A percentile compares a stretch with the other conserved stretches of the same genome.
Conservation (phyloP, 345 rosid species). For the Populus pruinosa region DNA sequence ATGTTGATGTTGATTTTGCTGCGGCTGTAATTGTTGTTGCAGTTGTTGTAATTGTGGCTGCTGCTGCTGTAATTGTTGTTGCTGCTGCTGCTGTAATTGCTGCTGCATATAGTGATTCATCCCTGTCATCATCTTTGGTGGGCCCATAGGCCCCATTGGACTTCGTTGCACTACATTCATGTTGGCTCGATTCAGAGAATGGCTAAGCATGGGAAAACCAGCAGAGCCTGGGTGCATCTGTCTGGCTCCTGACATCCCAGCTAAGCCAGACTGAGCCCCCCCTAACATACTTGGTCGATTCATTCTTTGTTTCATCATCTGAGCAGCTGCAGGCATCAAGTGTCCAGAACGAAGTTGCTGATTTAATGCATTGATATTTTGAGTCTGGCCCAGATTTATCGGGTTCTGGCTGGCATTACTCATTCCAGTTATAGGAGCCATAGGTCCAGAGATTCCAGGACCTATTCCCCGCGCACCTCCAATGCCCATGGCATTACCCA, state of each 20-base stretch:
- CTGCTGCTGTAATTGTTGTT: slow-evolving; percentile 28
- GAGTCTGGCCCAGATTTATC: slow-evolving; percentile 50
- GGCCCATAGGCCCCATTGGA: slow-evolving; percentile 76
- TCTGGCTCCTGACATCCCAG: slow-evolving; percentile 62
- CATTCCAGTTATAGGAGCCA: slow-evolving; percentile 55
- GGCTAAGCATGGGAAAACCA: slow-evolving; percentile 57
- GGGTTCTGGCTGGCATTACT: slow-evolving; percentile 62
- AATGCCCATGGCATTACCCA: slow-evolving; percentile 54
- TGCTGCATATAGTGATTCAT: slow-evolving; percentile 64
- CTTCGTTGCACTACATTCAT: slow-evolving; percentile 56
- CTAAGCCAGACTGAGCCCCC: slow-evolving; percentile 55
- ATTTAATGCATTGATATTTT: slow-evolving; percentile 47
- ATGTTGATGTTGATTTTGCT: slow-evolving; percentile 36
- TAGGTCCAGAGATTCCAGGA: slow-evolving; percentile 67
- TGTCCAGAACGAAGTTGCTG: slow-evolving; percentile 58
- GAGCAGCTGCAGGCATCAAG: slow-evolving; percentile 36
- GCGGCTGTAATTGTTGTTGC: slow-evolving; percentile 31
- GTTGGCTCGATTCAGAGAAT: slow-evolving; percentile 54
- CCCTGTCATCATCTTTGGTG: slow-evolving; percentile 72
- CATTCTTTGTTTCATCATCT: slow-evolving; percentile 29
- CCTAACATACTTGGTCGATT: slow-evolving; percentile 45
- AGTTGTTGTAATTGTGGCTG: slow-evolving; percentile 38
- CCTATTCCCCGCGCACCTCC: slow-evolving; percentile 71
- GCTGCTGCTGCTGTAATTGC: slow-evolving; percentile 32
- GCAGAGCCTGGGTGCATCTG: slow-evolving; percentile 63